Conservation (phyloP, 345 rosid genomes). For the Citrus unshiu region DNA sequence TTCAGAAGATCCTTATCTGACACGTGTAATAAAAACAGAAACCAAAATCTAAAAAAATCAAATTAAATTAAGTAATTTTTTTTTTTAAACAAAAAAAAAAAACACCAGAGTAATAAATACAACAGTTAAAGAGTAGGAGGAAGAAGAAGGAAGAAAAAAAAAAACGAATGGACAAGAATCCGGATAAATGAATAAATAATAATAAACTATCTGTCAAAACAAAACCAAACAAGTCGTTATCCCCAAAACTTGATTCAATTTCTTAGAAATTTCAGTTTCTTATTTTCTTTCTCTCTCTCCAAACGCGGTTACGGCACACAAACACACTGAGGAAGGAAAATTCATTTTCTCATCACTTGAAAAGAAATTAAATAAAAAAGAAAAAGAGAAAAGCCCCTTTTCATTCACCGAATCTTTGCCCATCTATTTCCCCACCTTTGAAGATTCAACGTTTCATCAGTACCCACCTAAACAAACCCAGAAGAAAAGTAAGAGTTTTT, state of each 20-base stretch:
- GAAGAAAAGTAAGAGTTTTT: slow-evolving; percentile 1
- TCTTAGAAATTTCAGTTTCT: not conserved
- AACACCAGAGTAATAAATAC: not conserved
- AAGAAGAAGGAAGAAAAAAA: not conserved
- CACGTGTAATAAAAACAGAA: not conserved
- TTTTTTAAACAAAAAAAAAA: not conserved
- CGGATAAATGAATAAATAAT: not conserved
- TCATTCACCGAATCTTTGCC: not conserved
- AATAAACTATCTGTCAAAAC: not conserved
- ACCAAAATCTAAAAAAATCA: too few relatives aligned
- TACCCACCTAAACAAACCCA: not conserved
- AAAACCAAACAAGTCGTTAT: slow-evolving; percentile 23
- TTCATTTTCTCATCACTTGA: not conserved
- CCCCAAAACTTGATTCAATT: slow-evolving; percentile 12
- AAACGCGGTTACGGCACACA: slow-evolving; percentile 25
- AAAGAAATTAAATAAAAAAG: not conserved
- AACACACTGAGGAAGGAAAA: not conserved
- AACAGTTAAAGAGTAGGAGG: too few relatives aligned
- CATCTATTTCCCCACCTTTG: slow-evolving; percentile 2
- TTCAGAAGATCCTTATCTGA: not conserved
- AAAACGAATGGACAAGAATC: slow-evolving; percentile 21
- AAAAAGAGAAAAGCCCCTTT: not conserved
- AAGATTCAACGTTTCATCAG: slow-evolving; percentile 15
- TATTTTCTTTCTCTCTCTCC: not conserved
- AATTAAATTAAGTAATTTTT: not conserved